These are phyloP conservation scores for Populus deltoides DNA, from an alignment of 345 rosid genomes.

Conservation along the genomic window DNA sequence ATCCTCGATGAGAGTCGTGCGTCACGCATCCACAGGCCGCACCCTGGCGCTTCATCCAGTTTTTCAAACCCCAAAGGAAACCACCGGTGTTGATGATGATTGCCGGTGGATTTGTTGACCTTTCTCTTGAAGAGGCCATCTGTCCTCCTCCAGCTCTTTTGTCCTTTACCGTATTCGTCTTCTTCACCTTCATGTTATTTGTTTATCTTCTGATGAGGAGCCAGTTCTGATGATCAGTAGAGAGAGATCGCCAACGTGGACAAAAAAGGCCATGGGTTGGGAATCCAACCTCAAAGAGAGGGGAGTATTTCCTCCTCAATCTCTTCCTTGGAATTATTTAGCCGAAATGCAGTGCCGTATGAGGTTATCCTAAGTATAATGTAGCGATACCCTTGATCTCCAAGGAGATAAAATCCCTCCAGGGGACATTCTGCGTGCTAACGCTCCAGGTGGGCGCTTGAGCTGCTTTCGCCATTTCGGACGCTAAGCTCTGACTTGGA, in stretches of 20 bases:
- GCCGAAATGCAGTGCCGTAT: too few relatives aligned
- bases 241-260: background rate
- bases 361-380: background rate
- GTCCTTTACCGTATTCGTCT: background rate
- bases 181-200: background rate
- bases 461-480: background rate
- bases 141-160: background rate
- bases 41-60: too few relatives aligned
- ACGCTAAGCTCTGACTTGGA: background rate
- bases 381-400: background rate
- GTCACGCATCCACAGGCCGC: too few relatives aligned
- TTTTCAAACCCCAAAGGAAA: background rate
- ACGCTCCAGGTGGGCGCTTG: background rate
- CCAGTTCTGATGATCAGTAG: too few relatives aligned
- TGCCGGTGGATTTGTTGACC: background rate
- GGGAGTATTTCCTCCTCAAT: slow-evolving; percentile 4
- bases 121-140: background rate
- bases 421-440: slow-evolving; percentile 7
- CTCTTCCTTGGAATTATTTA: slow-evolving; percentile 1
- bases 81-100: background rate
- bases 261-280: background rate
- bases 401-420: slow-evolving; percentile 7
- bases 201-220: background rate
- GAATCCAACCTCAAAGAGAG: background rate
- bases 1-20: background rate